Evolutionary conservation across 345 rosid genomes (phyloP), one percentile per base, ranked within the genome.

Genomic region (Viola odorata): DNA sequence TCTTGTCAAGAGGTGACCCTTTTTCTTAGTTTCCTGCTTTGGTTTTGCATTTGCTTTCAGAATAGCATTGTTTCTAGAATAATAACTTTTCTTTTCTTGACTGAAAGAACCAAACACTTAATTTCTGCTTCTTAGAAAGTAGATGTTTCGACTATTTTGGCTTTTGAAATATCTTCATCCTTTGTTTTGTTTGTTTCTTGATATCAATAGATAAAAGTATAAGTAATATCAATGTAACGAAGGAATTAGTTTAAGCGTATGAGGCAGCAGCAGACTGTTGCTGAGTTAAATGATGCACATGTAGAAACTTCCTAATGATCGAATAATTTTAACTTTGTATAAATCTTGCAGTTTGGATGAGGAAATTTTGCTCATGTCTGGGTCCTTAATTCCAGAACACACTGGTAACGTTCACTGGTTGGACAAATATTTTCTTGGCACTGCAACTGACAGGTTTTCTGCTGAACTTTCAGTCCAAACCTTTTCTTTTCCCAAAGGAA

Each of bases 381-480:
- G 98, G 45, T 85, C 98, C 7, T 64, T 89, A 57, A 65, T 73
- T 52, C 75, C 80, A 15, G 76, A 64, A 45, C 70, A 74, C 65
- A 87, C 94, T 38, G 89, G 96, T 75, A 82, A 80, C 52, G 64
- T 79, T 10, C 65, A 66, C 62, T 89, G 85, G 89, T 71, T 87
- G 37, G 84, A 84, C 42, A 85, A 79, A 63, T 58, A 78, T 49
- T 61, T 58, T 9, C 72, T 69, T 44, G 74, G 77, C 64, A 45
- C 53, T 14, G 38, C 40, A 37, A 40, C 17, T 7, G 55, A 47
- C 39, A 73, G 69, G 72, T 67, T 62, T 66, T 65, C 32, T 5
- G 39, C 61, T 66, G 2, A 63, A 47, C 50, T 12, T 16, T 47
- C 50, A 13, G 49, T 54, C 41, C 32, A 3, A 37, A 44, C 41